Percentiles rank a stretch among this genome's conserved stretches.
Conservation (phyloP, 2,329 filamentous ascomycete genomes). For the Colletotrichum sublineola region DNA sequence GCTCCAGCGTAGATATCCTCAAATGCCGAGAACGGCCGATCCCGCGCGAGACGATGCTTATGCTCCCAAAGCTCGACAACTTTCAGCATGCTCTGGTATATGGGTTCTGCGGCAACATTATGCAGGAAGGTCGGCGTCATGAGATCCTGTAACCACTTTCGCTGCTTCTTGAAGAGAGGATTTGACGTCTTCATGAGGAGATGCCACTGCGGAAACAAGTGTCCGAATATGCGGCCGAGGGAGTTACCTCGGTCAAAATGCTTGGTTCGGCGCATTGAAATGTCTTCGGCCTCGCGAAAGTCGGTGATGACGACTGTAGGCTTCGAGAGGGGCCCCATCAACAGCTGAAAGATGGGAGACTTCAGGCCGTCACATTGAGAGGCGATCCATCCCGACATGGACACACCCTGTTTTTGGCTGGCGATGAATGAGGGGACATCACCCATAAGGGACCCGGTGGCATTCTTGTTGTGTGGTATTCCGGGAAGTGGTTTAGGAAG, state of each 20-base stretch:
- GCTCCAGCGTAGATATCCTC: conserved; percentile 48
- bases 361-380: too few relatives aligned
- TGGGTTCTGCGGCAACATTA: conserved; percentile 48
- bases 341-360: too few relatives aligned
- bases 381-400: too few relatives aligned
- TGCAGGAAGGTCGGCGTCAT: conserved; percentile 54
- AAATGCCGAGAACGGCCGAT: conserved; percentile 48
- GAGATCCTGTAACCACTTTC: conserved; percentile 52
- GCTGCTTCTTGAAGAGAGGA: conserved; percentile 42
- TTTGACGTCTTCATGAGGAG: conserved; percentile 51
- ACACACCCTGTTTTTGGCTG: too few relatives aligned
- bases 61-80: conserved; percentile 52
- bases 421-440: neutral
- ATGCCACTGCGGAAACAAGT: conserved; percentile 40
- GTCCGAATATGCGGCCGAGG: conserved; percentile 7
- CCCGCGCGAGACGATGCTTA: conserved; percentile 49
- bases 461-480: conserved; percentile 12
- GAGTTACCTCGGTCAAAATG: conserved; percentile 51
- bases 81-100: conserved; percentile 48
- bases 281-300: conserved; percentile 50
- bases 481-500: conserved; percentile 12
- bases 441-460: neutral
- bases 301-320: conserved; percentile 50
- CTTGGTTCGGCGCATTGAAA: conserved; percentile 48
- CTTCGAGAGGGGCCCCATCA: too few relatives aligned